Evolutionary conservation across 192 early-diverging fungal species (phyloP), one percentile per base, ranked within the genome.

Genomic region (Phlyctochytrium planicorne): DNA sequence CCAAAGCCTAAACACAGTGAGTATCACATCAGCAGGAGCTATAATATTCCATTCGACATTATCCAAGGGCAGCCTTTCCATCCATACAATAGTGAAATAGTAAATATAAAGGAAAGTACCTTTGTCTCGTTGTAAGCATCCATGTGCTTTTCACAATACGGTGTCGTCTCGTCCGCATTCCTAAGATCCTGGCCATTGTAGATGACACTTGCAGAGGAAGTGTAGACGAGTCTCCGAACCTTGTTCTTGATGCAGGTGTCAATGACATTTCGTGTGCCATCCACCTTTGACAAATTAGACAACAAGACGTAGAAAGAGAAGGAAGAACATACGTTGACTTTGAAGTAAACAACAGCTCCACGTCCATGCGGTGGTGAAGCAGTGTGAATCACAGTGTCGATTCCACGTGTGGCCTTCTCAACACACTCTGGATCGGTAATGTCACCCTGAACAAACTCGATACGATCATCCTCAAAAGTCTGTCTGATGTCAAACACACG

Each of bases 71-170:
- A n/a, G n/a, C 86, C 80, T 71, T 37, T 53, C 1, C 57, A 31
- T n/a, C n/a, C n/a, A n/a, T n/a, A n/a, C n/a, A n/a, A n/a, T n/a
- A n/a, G n/a, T n/a, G n/a, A n/a, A n/a, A n/a, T n/a, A n/a, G n/a
- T n/a, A n/a, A n/a, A n/a, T n/a, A n/a, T n/a, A n/a, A n/a, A n/a
- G n/a, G n/a, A n/a, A n/a, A n/a, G n/a, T 73, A 82, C 89, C 77
- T 98, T 98, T 30, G 94, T 92, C 75, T 94, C 93, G 47, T 93
- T 91, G 71, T 98, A 98, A n/a, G 89, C 85, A 79, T 98, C 94
- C 66, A 93, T 77, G 60, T 81, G 82, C 33, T 74, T 68, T 55
- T 82, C 74, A 34, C 91, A 90, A 76, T 94, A 94, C 4, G 87
- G 89, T 14, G 80, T 73, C 1, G 75, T 80, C 75, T 98, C 96